phyloP scores from a whole-genome alignment of 768 basidiomycete genomes.

The Russula sp. region DNA sequence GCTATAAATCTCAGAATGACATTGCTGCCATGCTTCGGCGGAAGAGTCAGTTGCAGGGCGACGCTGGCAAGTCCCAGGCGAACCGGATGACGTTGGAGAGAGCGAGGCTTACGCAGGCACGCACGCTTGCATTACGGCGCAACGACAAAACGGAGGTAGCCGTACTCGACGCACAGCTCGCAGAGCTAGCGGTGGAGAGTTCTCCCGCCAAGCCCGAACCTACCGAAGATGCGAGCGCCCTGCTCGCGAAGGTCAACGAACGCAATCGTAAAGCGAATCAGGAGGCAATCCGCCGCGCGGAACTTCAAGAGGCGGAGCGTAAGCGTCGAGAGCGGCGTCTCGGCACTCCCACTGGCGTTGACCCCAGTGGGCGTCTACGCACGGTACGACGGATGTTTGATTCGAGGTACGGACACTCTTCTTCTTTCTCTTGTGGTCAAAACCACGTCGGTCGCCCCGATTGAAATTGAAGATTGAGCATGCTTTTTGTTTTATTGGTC shows the following conservation, averaged over 20 bases:
- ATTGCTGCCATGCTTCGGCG: conserved; percentile 74
- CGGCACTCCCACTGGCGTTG: conserved; percentile 43
- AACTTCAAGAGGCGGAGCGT: conserved; percentile 63
- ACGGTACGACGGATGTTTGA: conserved; percentile 57
- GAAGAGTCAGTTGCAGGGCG: conserved; percentile 44
- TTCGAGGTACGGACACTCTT: conserved; percentile 54
- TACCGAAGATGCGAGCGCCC: conserved; percentile 33
- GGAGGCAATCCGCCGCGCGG: conserved; percentile 76
- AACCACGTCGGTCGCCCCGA: background rate
- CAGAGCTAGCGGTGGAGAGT: conserved; percentile 43
- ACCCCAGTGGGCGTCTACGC: conserved; percentile 67
- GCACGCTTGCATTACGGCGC: conserved; percentile 70
- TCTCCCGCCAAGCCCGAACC: conserved; percentile 24
- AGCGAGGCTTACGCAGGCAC: conserved; percentile 65
- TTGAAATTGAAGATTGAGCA: background rate
- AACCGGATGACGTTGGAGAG: conserved; percentile 51
- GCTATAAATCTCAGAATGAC: conserved; percentile 57
- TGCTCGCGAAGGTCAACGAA: conserved; percentile 81
- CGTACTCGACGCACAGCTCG: conserved; percentile 61
- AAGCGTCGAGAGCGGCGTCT: conserved; percentile 68
- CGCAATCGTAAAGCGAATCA: conserved; percentile 82
- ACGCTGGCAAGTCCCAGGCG: conserved; percentile 37
- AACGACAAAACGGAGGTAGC: conserved; percentile 64
- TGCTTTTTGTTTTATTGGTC: background rate
- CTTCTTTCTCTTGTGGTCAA: background rate